Base-by-base conservation (phyloP, 352 stramenopile genomes). In the Phytophthora macrochlamydospora region DNA sequence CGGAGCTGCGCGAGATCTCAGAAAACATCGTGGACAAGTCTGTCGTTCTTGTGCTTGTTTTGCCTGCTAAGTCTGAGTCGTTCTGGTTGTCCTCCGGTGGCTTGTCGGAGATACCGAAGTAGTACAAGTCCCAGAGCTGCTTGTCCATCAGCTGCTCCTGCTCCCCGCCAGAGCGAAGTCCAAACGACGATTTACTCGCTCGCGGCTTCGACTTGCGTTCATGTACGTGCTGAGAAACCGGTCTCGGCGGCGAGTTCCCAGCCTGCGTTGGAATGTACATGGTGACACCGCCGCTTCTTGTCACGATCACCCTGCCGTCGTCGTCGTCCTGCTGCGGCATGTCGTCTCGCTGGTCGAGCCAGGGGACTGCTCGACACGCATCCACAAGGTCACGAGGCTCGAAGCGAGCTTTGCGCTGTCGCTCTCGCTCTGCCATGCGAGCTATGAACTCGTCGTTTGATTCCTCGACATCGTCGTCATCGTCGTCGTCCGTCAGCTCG, bases 101-200 rank as follows among this genome's bases (percentile, higher is more conserved):
- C 56, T 83, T 70, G 37, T 72, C 63, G 14, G 79, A 74, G 54
- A 90, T 87, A 7, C 81, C 81, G 51, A 83, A 85, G 42, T 71
- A 62, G 45, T 82, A 90, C 52, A 90, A 62, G 35, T 90, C 73
- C 62, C 69, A 76, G 12, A 90, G 68, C 51, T 90, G 79, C 29
- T 89, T 81, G 49, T 90, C 80, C 57, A 88, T 73, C 24, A 75
- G 44, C 30, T 72, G 62, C 11, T 87, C 78, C 4, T 77, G 63
- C 3, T 75, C 48, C 2, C 49, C 69, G 11, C 53, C 57, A 32
- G 65, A 18, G 49, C 35, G 42, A 28, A 65, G 31, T 33, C 55
- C 56, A 48, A 74, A 75, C 24, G 60, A 67, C 9, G 52, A 13
- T 14, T 12, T 46, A 2, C 50, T 58, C 7, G 46, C 13, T 43